These are phyloP conservation scores for Coriaria nepalensis DNA, from an alignment of 306 rosid species.

Conservation along the genomic window DNA sequence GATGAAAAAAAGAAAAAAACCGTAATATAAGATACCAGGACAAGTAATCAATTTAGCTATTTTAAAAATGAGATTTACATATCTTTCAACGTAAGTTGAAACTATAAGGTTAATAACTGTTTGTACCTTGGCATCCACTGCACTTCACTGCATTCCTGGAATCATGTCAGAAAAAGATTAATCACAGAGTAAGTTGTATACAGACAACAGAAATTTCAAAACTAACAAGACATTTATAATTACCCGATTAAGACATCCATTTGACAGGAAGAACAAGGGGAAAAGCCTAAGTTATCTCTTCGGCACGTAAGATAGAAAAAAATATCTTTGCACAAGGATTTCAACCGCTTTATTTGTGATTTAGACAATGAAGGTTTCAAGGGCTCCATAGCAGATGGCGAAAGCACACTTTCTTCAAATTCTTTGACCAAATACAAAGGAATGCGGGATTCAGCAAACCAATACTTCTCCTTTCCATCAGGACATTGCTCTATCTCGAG, in stretches of 20 bases:
- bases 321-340: constrained; percentile 38
- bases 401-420: constrained; percentile 38
- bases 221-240: constrained; percentile 10
- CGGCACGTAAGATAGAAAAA: constrained; percentile 72
- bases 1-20: not conserved
- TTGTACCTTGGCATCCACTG: constrained; percentile 69
- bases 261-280: constrained; percentile 60
- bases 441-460: constrained; percentile 76
- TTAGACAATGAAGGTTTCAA: constrained; percentile 19
- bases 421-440: constrained; percentile 82
- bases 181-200: constrained; percentile 5
- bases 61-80: no score
- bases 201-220: not conserved
- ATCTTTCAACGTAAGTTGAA: not conserved
- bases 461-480: constrained; percentile 52
- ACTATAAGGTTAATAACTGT: not conserved
- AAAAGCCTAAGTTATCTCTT: constrained; percentile 60
- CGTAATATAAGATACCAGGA: not conserved
- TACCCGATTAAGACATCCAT: constrained; percentile 47
- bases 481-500: constrained; percentile 47
- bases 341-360: constrained; percentile 34
- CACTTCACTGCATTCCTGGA: constrained; percentile 72
- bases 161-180: constrained; percentile 18
- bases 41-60: no score
- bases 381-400: constrained; percentile 28